Percentiles rank a stretch among this genome's conserved stretches.
phyloP scores from a whole-genome alignment of 139 green algal genomes.

The Microglena sp. region DNA sequence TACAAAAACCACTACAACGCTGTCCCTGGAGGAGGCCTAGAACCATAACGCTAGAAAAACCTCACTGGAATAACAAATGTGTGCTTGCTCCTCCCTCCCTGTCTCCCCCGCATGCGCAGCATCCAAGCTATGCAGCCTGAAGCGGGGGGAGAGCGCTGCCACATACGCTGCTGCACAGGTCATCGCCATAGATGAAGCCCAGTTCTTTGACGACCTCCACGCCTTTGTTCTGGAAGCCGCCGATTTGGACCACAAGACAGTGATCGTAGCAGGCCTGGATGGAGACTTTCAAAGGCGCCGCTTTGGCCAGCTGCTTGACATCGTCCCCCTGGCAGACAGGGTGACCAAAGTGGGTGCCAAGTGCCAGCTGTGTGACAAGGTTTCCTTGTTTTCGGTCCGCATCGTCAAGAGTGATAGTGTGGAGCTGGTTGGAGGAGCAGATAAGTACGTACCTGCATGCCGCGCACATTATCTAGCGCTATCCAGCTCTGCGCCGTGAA shows the following conservation, averaged over 20 bases:
- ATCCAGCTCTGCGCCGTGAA: too few species aligned
- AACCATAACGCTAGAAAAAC: too few species aligned
- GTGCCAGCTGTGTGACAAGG: slow-evolving; percentile 56
- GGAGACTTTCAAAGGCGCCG: slow-evolving; percentile 56
- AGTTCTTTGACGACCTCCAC: slow-evolving; percentile 62
- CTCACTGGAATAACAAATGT: too few species aligned
- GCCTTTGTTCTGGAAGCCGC: slow-evolving; percentile 42
- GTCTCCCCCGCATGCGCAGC: too few species aligned
- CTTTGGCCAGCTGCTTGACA: slow-evolving; percentile 55
- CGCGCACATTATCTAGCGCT: slow-evolving; percentile 50
- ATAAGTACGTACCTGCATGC: slow-evolving; percentile 75
- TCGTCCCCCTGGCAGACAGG: slow-evolving; percentile 67
- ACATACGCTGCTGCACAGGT: too few species aligned
- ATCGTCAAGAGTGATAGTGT: slow-evolving; percentile 40
- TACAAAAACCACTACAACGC: too few species aligned
- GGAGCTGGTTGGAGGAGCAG: slow-evolving; percentile 67
- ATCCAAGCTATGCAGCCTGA: too few species aligned
- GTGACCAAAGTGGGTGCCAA: slow-evolving; percentile 60
- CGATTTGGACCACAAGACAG: slow-evolving; percentile 50
- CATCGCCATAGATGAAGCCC: slow-evolving; percentile 77
- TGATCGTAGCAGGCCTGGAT: slow-evolving; percentile 60
- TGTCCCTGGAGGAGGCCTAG: too few species aligned
- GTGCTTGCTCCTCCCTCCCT: too few species aligned
- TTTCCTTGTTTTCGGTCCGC: slow-evolving; percentile 60
- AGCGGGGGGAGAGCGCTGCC: too few species aligned